Base-by-base conservation (phyloP, 768 basidiomycete species). In the Neoboletus magnificus region DNA sequence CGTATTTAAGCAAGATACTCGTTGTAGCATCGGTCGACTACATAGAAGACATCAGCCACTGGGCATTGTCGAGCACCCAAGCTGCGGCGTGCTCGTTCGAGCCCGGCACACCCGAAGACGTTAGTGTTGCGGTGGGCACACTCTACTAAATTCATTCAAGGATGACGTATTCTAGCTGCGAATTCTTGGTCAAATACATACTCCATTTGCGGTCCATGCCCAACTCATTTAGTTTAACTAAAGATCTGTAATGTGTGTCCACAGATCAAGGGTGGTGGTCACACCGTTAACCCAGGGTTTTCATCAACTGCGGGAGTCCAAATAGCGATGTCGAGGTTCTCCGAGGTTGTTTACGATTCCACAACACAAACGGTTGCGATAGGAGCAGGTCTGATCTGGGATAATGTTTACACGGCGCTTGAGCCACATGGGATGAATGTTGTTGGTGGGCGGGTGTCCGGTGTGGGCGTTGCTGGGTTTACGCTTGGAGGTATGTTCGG, bases 201-300 rank as follows among this genome's bases (percentile, higher is more conserved):
- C 66, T 44, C 44, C 71, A 43, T 68, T 68, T 13, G 67, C 59
- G 12, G 66, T 64, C 15, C 11, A 62, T 55, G 25, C 36, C 16
- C 30, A 4, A 32, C 11, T 32, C 30, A 3, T 20, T 37, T 18
- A 68, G 20, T 16, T 32, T 32, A 32, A 1, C n/a, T 12, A 5
- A 16, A 2, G 27, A 12, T 7, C 11, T 10, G 27, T 32, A 2
- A 20, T 16, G 25, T 18, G 1, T 30, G 11, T 23, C 12, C 22
- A 43, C 10, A 84, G 84, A 74, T 86, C 29, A 86, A 84, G 66
- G 78, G 83, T 27, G 83, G 84, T 8, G 85, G 85, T 0, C 85
- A 86, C 59, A 51, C 78, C 0, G 54, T 73, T 0, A 85, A 85
- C 57, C 79, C 74, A 0, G 79, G 79, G 0, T 84, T 84, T 56